Conservation (phyloP, 2,329 filamentous ascomycete genomes). For the Penicillium freii region DNA sequence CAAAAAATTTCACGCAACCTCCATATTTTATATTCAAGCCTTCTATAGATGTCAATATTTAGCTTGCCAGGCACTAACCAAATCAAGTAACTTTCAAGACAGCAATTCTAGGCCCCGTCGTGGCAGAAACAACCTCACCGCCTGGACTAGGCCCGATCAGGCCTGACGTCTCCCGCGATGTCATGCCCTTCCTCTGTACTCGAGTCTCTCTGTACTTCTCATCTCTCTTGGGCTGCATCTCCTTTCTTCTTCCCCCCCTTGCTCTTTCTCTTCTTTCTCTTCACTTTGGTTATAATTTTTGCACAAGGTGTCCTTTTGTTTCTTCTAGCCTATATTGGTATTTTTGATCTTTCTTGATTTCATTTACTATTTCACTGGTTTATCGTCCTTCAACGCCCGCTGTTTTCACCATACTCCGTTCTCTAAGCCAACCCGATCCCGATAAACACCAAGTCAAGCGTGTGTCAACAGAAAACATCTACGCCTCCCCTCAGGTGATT, state of each 20-base stretch:
- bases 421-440: conserved; percentile 11
- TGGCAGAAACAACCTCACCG: conserved; percentile 22
- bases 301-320: conserved; percentile 6
- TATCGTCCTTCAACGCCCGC: conserved; percentile 21
- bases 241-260: conserved; percentile 15
- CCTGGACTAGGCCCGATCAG: conserved; percentile 24
- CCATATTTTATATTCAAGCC: neutral
- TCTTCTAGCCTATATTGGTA: conserved; percentile 8
- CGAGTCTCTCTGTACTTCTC: conserved; percentile 20
- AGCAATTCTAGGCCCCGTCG: conserved; percentile 15
- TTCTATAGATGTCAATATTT: neutral
- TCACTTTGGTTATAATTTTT: conserved; percentile 5
- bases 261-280: conserved; percentile 17
- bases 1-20: neutral
- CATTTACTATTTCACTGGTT: neutral
- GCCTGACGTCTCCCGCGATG: conserved; percentile 26
- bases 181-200: conserved; percentile 23
- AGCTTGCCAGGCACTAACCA: conserved; percentile 7
- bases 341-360: conserved; percentile 10
- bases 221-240: conserved; percentile 21
- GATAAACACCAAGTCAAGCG: conserved; percentile 7
- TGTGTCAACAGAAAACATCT: neutral
- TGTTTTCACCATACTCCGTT: conserved; percentile 20
- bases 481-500: neutral
- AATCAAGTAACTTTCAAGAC: neutral